These are phyloP conservation scores for Zoysia japonica DNA, from an alignment of 176 grass and related monocot genomes.

Conservation along the genomic window DNA sequence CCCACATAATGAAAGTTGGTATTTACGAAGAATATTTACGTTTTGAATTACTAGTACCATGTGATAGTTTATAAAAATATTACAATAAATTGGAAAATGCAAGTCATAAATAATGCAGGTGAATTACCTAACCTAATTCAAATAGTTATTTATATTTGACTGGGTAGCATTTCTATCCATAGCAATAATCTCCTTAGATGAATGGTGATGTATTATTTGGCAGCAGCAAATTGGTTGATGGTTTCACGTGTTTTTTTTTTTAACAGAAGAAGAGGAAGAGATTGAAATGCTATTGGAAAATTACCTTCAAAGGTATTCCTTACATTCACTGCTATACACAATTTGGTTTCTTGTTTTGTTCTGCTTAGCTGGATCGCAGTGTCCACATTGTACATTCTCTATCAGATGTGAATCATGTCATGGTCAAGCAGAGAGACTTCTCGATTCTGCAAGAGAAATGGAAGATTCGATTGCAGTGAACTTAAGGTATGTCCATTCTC, in stretches of 20 bases:
- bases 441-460: constrained; percentile 98
- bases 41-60: background rate
- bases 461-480: constrained; percentile 99
- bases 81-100: background rate
- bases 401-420: constrained; percentile 95
- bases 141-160: constrained; percentile 27
- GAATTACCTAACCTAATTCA: background rate
- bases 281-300: constrained; percentile 99
- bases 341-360: constrained; percentile 25
- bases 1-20: background rate
- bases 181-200: constrained; percentile 14
- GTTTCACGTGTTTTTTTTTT: constrained; percentile 37
- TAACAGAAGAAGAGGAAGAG: constrained; percentile 97
- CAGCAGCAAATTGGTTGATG: constrained; percentile 22
- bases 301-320: constrained; percentile 86
- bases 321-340: constrained; percentile 10
- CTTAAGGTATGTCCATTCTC: constrained; percentile 65
- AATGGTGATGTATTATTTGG: background rate
- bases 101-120: background rate
- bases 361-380: background rate
- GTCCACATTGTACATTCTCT: constrained; percentile 22
- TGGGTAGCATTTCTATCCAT: background rate
- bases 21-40: background rate
- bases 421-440: constrained; percentile 97
- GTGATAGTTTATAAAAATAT: background rate